These are phyloP conservation scores for Globisporangium perplexum DNA, from an alignment of 352 stramenopile species.

Conservation along the genomic window DNA sequence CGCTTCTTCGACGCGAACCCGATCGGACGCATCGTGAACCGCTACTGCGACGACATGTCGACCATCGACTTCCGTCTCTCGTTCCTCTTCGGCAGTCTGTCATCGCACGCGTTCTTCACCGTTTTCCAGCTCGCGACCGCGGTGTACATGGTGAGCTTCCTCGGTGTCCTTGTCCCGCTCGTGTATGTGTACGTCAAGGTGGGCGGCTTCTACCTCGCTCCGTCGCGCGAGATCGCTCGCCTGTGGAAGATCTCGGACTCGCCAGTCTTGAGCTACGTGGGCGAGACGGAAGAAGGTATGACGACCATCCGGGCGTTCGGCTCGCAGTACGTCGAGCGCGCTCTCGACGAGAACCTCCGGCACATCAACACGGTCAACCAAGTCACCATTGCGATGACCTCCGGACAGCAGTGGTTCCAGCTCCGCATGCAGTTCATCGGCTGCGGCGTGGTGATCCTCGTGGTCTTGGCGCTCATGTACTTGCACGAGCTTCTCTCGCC, in stretches of 20 bases:
- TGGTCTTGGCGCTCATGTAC: constrained; percentile 31
- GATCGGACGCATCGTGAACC: constrained; percentile 77
- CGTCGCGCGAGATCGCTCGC: constrained; percentile 28
- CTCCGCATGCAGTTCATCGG: constrained; percentile 48
- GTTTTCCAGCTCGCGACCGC: constrained; percentile 62
- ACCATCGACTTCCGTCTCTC: constrained; percentile 65
- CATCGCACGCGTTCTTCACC: constrained; percentile 45
- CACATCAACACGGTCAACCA: constrained; percentile 16
- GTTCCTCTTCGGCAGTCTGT: constrained; percentile 13
- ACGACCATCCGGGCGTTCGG: constrained; percentile 32
- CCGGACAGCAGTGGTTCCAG: constrained; percentile 25
- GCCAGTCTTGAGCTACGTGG: constrained; percentile 25
- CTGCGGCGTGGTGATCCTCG: constrained; percentile 27
- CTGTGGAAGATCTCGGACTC: constrained; percentile 26
- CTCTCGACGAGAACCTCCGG: constrained; percentile 19
- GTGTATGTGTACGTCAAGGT: constrained; percentile 31
- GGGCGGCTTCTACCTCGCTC: constrained; percentile 18
- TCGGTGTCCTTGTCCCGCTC: constrained; percentile 62
- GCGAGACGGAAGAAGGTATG: constrained; percentile 34
- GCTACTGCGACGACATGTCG: constrained; percentile 84
- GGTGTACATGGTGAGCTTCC: constrained; percentile 52
- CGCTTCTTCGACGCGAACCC: constrained; percentile 89
- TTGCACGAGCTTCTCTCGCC: constrained; percentile 29
- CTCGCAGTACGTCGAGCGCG: constrained; percentile 9
- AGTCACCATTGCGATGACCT: constrained; percentile 23